Conservation (phyloP, 169 alveolate genomes). For the Cryptosporidium canis region DNA sequence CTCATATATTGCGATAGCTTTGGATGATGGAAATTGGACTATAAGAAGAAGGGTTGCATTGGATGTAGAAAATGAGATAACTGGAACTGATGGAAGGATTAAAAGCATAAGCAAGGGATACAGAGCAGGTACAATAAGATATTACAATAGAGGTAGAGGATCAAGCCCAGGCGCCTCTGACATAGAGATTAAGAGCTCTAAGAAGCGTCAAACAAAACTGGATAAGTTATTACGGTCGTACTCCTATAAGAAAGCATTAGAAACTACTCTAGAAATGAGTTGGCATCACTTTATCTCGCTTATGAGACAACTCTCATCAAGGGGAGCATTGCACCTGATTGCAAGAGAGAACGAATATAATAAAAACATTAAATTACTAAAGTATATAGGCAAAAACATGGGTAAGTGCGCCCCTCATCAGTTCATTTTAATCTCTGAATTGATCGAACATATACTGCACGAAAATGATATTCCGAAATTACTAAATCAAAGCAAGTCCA, state of each 20-base stretch:
- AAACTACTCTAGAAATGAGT: conserved; percentile 15
- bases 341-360: conserved; percentile 28
- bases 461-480: not conserved
- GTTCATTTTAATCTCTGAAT: conserved; percentile 30
- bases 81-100: not conserved
- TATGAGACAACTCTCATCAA: conserved; percentile 13
- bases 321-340: conserved; percentile 57
- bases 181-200: not conserved
- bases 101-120: not conserved
- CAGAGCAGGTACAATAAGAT: conserved; percentile 54
- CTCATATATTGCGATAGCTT: conserved; percentile 22
- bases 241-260: conserved; percentile 64
- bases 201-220: conserved; percentile 33
- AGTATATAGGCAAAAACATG: conserved; percentile 7
- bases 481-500: not conserved
- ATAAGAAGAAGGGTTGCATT: not conserved
- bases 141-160: conserved; percentile 60
- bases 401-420: conserved; percentile 40
- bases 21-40: conserved; percentile 50
- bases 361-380: not conserved
- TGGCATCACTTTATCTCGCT: conserved; percentile 48
- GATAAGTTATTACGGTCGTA: conserved; percentile 31
- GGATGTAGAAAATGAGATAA: not conserved
- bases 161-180: not conserved
- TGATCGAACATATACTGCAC: conserved; percentile 46